phyloP scores from a whole-genome alignment of 2,329 filamentous ascomycete genomes.

The Stachybotrys echinatus region DNA sequence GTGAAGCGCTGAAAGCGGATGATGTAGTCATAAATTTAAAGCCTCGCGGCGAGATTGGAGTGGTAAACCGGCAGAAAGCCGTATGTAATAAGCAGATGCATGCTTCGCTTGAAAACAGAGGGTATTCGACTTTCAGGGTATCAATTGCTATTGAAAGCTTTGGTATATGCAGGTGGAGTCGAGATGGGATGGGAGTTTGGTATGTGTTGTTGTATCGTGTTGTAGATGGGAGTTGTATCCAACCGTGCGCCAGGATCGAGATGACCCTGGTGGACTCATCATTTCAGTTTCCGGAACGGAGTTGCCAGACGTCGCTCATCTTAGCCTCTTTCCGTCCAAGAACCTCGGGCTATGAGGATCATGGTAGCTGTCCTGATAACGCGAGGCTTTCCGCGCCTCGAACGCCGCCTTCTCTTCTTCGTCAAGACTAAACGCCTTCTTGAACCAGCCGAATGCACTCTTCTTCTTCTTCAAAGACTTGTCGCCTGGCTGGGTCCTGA shows the following conservation, averaged over 20 bases:
- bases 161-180: conserved; percentile 1
- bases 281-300: too few relatives aligned
- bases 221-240: background rate
- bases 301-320: conserved; percentile 11
- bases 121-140: conserved; percentile 11
- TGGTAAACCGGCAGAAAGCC: background rate
- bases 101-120: background rate
- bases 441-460: conserved; percentile 63
- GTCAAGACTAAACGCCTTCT: conserved; percentile 61
- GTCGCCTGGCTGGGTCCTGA: conserved; percentile 21
- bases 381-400: conserved; percentile 47
- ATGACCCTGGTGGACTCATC: too few relatives aligned
- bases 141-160: conserved; percentile 15
- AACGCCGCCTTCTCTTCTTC: conserved; percentile 58
- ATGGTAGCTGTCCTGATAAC: conserved; percentile 36
- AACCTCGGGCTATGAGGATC: conserved; percentile 46
- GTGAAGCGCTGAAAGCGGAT: background rate
- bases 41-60: background rate
- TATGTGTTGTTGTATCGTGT: too few relatives aligned
- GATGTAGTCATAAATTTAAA: background rate
- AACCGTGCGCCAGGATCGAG: background rate
- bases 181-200: background rate
- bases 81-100: background rate
- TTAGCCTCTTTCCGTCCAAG: conserved; percentile 49
- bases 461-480: conserved; percentile 59